A percentile compares a stretch with the other conserved stretches of the same genome.
Conservation (phyloP, 2,329 filamentous ascomycete genomes). For the Exserohilum turcica region DNA sequence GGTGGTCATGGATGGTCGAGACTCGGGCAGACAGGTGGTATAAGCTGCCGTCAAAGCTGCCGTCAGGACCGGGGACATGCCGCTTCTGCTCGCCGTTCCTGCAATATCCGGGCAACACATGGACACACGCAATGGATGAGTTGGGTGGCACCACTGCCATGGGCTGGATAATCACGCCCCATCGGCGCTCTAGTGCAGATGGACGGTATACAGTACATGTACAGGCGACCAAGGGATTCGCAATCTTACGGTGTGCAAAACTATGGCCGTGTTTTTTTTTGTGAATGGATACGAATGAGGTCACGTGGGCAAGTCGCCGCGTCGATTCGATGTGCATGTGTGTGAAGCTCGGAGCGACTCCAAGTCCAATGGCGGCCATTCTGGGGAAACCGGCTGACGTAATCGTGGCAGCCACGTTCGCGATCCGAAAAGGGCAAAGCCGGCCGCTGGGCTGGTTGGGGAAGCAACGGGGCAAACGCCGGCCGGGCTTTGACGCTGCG, state of each 20-base stretch:
- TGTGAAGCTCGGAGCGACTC: not conserved
- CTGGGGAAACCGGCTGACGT: not conserved
- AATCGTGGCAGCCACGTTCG: not conserved
- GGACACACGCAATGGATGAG: not conserved
- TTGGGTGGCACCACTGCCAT: not conserved
- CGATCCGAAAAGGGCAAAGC: slow-evolving; percentile 24
- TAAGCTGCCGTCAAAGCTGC: not conserved
- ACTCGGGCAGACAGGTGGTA: not conserved
- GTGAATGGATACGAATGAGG: not conserved
- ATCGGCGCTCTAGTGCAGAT: not conserved
- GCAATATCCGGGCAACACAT: slow-evolving; percentile 9
- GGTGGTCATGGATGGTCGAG: not conserved
- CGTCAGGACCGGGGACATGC: no score
- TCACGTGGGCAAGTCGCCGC: slow-evolving; percentile 17
- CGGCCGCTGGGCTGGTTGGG: slow-evolving; percentile 22
- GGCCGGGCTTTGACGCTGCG: slow-evolving; percentile 28
- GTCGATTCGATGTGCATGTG: no score
- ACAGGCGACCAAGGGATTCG: not conserved
- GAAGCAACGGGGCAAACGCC: slow-evolving; percentile 28
- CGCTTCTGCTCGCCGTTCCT: slow-evolving; percentile 4
- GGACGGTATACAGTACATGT: not conserved
- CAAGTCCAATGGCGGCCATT: not conserved
- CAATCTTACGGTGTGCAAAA: not conserved
- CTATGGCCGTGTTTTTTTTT: not conserved
- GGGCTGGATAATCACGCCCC: not conserved